These are phyloP conservation scores for Zasmidium citrigriseum DNA, from an alignment of 2,329 filamentous ascomycete species.

Conservation along the genomic window DNA sequence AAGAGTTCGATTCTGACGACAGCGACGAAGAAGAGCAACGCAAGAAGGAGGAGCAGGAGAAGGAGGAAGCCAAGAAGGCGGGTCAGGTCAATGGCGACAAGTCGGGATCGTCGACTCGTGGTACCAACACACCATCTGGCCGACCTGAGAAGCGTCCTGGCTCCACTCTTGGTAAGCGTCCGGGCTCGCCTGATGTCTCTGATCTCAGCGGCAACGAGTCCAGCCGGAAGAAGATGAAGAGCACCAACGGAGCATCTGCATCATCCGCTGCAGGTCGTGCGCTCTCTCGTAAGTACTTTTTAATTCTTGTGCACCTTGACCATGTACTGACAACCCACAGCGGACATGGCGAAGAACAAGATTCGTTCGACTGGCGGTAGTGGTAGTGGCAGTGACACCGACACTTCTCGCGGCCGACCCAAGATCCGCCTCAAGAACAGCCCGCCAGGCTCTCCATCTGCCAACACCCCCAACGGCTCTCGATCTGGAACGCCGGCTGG, in stretches of 20 bases:
- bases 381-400: conserved; percentile 70
- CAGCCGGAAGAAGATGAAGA: conserved; percentile 68
- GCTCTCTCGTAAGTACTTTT: conserved; percentile 20
- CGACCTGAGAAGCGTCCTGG: conserved; percentile 56
- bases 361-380: conserved; percentile 35
- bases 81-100: conserved; percentile 50
- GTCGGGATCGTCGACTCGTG: conserved; percentile 66
- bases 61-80: conserved; percentile 54
- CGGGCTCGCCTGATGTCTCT: conserved; percentile 82
- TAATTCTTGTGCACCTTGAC: not conserved
- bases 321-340: conserved; percentile 12
- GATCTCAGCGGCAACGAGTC: conserved; percentile 93
- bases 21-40: conserved; percentile 68
- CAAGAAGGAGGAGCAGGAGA: conserved; percentile 58
- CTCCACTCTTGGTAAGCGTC: conserved; percentile 63
- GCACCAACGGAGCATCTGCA: conserved; percentile 42
- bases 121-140: conserved; percentile 66
- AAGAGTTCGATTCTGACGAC: conserved; percentile 59
- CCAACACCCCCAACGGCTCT: conserved; percentile 33
- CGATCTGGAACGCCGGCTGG: conserved; percentile 35
- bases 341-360: conserved; percentile 20
- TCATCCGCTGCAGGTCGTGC: conserved; percentile 20
- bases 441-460: conserved; percentile 45
- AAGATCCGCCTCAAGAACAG: conserved; percentile 57
- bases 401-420: conserved; percentile 65